Evolutionary conservation across 129 eudicot species (phyloP).

Genomic region (Deinandra increscens): DNA sequence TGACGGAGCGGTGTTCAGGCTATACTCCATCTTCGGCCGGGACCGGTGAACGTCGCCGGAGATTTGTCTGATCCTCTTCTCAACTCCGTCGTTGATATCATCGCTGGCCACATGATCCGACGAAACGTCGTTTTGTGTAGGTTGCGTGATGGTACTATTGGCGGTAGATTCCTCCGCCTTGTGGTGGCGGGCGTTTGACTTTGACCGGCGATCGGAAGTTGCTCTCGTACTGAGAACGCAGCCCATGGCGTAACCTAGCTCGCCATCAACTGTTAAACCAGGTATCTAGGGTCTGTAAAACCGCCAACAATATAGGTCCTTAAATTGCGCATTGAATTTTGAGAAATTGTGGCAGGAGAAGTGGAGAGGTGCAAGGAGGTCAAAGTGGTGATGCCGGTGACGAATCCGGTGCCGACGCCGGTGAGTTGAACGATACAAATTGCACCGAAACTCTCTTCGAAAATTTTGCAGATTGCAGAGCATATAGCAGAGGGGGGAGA

Average conservation of each 20-base stretch:
- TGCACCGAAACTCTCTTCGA: constrained; percentile 10
- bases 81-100: constrained; percentile 30
- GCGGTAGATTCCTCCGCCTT: constrained; percentile 16
- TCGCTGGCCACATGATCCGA: constrained; percentile 9
- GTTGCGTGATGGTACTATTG: constrained; percentile 13
- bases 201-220: constrained; percentile 42
- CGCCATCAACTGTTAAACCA: constrained; percentile 20
- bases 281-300: constrained; percentile 14
- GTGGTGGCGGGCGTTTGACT: constrained; percentile 30
- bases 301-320: constrained; percentile 1
- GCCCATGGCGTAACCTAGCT: constrained; percentile 44
- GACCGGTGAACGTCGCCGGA: constrained; percentile 29
- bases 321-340: constrained; percentile 17
- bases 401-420: not conserved
- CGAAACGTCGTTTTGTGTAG: constrained; percentile 10
- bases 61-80: constrained; percentile 26
- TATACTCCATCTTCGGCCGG: constrained; percentile 34
- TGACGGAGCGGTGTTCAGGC: constrained; percentile 40
- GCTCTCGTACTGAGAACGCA: constrained; percentile 57
- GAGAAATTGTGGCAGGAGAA: not conserved
- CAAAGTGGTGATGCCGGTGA: constrained; percentile 1
- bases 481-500: constrained; percentile 23
- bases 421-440: constrained; percentile 21
- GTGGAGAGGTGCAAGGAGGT: not conserved
- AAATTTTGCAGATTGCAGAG: constrained; percentile 20